Evolutionary conservation across 2,329 filamentous ascomycete species (phyloP).

Genomic region (Catunica adiposa): DNA sequence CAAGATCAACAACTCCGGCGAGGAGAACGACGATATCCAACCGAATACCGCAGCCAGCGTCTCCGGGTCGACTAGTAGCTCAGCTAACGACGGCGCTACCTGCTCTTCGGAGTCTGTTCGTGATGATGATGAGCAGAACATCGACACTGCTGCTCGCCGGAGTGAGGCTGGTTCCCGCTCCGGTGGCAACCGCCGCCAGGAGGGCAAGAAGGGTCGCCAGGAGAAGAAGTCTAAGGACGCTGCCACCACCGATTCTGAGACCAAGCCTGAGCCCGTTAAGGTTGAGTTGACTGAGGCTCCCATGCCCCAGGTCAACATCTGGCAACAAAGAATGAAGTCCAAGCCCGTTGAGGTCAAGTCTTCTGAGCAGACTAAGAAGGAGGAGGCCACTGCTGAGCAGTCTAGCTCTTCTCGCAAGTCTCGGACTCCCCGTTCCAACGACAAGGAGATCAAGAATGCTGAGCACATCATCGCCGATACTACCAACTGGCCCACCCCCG

Average conservation of each 20-base stretch:
- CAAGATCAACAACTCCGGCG: slow-evolving; percentile 5
- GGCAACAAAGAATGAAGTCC: slow-evolving; percentile 65
- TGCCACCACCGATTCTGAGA: slow-evolving; percentile 19
- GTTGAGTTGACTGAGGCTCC: slow-evolving; percentile 64
- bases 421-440: slow-evolving; percentile 27
- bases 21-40: slow-evolving; percentile 2
- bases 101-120: slow-evolving; percentile 24
- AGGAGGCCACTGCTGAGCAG: slow-evolving; percentile 23
- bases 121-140: slow-evolving; percentile 24
- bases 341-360: slow-evolving; percentile 37
- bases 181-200: slow-evolving; percentile 15
- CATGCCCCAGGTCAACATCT: slow-evolving; percentile 70
- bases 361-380: slow-evolving; percentile 15
- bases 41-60: slow-evolving; percentile 14
- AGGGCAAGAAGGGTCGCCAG: slow-evolving; percentile 32
- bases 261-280: slow-evolving; percentile 41
- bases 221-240: slow-evolving; percentile 42
- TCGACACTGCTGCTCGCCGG: slow-evolving; percentile 27
- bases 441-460: slow-evolving; percentile 8
- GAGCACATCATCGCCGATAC: slow-evolving; percentile 35
- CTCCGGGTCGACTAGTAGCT: slow-evolving; percentile 14
- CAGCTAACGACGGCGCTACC: slow-evolving; percentile 18
- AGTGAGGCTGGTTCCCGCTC: slow-evolving; percentile 20
- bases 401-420: slow-evolving; percentile 18
- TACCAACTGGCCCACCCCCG: slow-evolving; percentile 77